Base-by-base conservation (phyloP, 768 basidiomycete genomes). In the Nevesoporus exiguus region DNA sequence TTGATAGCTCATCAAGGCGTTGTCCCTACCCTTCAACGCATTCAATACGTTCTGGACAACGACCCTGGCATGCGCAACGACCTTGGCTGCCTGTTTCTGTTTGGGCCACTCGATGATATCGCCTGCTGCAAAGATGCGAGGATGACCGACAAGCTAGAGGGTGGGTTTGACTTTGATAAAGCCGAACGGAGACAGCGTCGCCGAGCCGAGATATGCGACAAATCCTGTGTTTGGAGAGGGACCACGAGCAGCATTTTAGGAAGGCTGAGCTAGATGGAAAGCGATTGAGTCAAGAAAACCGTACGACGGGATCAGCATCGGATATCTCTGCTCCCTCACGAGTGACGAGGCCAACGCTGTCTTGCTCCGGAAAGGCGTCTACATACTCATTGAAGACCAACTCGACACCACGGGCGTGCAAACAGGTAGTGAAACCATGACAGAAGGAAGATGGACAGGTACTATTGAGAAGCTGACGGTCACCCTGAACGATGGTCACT, bases 51-150 rank as follows among this genome's bases (percentile, higher is more conserved):
- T 88, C 27, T 73, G 67, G 3, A 71, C 73, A 34, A 82, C 71
- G 36, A 86, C 54, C 0, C 17, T 48, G 24, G 60, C 76, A 56
- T 88, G 87, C 6, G 60, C 61, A 2, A 44, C 22, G 0, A 71
- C 72, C 64, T 88, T 86, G 15, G 69, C 73, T 0, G 69, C 69
- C 44, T 80, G 84, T 60, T 86, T 87, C 66, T 86, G 81, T 66
- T 87, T 87, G 1, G 69, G 52, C 74, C 79, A 82, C 36, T 84
- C 81, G 55, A 83, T 78, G 54, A 84, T 75, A 61, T 90, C 87
- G 2, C 87, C 87, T 3, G 70, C 74, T 0, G 86, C 88, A 52
- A 84, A 88, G 14, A 89, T 79, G 54, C 75, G 74, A 0, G 80
- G 71, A 64, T 84, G 69, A 0, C 67, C 69, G 7, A 58, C 61